Evolutionary conservation across 352 stramenopile species (phyloP), one percentile per base, ranked within the genome.

Genomic region (Pythium monospermum): DNA sequence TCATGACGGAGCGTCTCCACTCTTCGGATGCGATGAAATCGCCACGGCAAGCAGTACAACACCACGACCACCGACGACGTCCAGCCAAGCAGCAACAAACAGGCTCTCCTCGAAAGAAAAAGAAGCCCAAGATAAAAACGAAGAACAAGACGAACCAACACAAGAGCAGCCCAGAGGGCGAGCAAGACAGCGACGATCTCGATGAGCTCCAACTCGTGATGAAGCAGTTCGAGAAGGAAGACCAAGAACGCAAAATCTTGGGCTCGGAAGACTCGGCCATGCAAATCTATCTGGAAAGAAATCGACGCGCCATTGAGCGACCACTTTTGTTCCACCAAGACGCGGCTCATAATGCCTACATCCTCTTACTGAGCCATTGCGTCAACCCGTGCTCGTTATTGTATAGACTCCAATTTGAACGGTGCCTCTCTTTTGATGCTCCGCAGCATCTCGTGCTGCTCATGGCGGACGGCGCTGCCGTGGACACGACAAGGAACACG

Each of bases 321-420:
- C 71, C 69, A 7, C 30, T 73, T 6, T 53, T 89, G 1, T 67
- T 71, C 15, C 33, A 59, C 12, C 71, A 89, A 60, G 75, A 89
- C 38, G 18, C 58, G 25, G 69, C 73, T 2, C 53, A 76, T 27
- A 72, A 83, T 22, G 62, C 62, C 16, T 76, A 82, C 38, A 62
- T 80, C 11, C 68, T 69, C 0, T 60, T 84, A 6, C 49, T 89
- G 13, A 68, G 53, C 3, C 65, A 82, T n/a, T 83, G 77, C 25
- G 69, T 76, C 22, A 73, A 80, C 32, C 67, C 67, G 5, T 67
- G 62, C 10, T 71, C 71, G 4, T 61, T 76, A 33, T 55, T 89
- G 18, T 64, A 57, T 39, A 65, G 72, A 11, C 52, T 87, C 4
- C 58, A 71, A 8, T 83, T 89, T 26, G 60, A 76, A 11, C 50